Base-by-base conservation (phyloP, 345 rosid species). In the Eucalyptus grandis region DNA sequence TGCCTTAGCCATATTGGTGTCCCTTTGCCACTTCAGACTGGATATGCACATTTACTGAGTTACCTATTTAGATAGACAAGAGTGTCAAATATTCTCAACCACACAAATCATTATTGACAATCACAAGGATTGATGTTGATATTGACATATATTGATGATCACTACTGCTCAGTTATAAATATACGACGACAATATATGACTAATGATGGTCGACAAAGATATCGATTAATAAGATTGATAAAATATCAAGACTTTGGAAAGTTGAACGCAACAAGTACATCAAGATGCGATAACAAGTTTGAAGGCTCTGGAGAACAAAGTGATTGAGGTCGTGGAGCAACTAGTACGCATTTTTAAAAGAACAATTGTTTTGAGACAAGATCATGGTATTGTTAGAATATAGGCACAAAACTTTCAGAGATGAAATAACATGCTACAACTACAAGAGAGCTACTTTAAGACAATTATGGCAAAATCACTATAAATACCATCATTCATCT, bases 101-200 rank as follows among this genome's bases (percentile, higher is more conserved):
- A 56, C 62, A 26, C 30, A 11, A 10, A 24, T 26, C 62, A 56
- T 24, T 24, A 22, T 24, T 4, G 6, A 56, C 62, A 17, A 56
- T 3, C 30, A 56, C 27, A 10, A 24, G 3, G 6, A 56, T 56
- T 26, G 30, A 24, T 56, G 30, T 56, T 56, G 13, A 56, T 24
- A 56, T 56, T 10, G 30, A 24, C 27, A 24, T 24, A 56, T 24
- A 8, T 5, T 4, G 6, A 24, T 56, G 13, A 24, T 56, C 6
- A 56, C 30, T 24, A 56, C 62, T 6, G 3, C 24, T 56, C 2
- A 2, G 3, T 24, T 4, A 22, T 24, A 4, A 12, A 22, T 56
- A 56, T 56, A 56, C 30, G 1, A 24, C 1, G 13, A 24, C 1
- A 0, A 10, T 3, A 2, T 24, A 10, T 22, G 12, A 9, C 13